Base-by-base conservation (phyloP, 78 protist genomes). In the slime mould (Dictyostelium discoideum) region DNA sequence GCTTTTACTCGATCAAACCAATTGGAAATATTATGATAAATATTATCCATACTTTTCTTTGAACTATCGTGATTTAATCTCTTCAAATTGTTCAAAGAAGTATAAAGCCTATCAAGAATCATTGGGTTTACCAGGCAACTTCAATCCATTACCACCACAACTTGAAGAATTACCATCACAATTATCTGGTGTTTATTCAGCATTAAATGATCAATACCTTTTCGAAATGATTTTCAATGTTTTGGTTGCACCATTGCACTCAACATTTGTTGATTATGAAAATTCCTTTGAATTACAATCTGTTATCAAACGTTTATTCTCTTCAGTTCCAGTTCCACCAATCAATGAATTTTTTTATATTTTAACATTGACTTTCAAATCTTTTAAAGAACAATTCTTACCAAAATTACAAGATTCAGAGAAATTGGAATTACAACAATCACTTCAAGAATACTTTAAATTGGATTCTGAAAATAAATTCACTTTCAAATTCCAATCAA, bases 41-140 rank as follows among this genome's bases (percentile, higher is more conserved):
- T 88, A 79, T 37, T 88, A 88, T 63, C 93, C 83, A 60, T 88
- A 39, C 93, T 72, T 88, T 63, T 77, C 93, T 39, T 40, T 88
- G 39, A 88, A 88, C 42, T 88, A 73, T 50, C 80, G 82, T 60
- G 54, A n/a, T n/a, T 40, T 73, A 48, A 42, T 88, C 29, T 65
- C 44, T 50, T 14, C 39, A 42, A 39, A 39, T 40, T 46, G 69
- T 63, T 11, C 29, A 5, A 26, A 73, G 50, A 88, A 80, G 60
- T 79, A 79, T 29, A 63, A 67, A 11, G 16, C n/a, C 8, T 65
- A 88, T 16, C 77, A 79, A 44, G 29, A 46, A 42, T 20, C 39
- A 2, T 24, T 24, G 5, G 50, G 72, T 22, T 18, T 88, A 13
- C 86, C 93, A 42, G 6, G 24, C 3, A 48, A 77, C 6, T 79